These are phyloP conservation scores for Ceratocystis huliohia DNA, from an alignment of 2,329 filamentous ascomycete species.

Conservation along the genomic window DNA sequence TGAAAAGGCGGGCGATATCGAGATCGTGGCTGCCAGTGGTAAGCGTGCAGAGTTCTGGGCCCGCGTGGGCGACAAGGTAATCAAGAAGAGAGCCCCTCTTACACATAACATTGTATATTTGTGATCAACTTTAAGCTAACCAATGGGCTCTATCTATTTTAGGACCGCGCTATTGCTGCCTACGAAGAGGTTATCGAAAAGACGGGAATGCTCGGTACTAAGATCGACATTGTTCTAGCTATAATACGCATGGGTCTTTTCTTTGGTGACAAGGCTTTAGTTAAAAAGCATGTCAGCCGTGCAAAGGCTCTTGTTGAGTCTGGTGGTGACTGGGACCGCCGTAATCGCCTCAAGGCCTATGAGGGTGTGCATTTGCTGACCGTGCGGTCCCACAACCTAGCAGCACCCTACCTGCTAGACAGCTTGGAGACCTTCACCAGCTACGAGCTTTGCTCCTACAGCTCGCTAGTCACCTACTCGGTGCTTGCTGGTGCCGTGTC, in stretches of 20 bases:
- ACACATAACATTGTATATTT: no score
- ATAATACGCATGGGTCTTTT: slow-evolving; percentile 94
- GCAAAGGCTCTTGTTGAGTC: slow-evolving; percentile 83
- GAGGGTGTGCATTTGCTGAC: slow-evolving; percentile 89
- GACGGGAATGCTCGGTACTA: slow-evolving; percentile 89
- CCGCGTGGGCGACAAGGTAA: slow-evolving; percentile 86
- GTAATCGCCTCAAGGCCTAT: slow-evolving; percentile 97
- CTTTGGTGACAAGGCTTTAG: slow-evolving; percentile 82
- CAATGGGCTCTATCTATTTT: background rate
- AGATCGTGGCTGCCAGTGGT: slow-evolving; percentile 80
- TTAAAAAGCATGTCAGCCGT: slow-evolving; percentile 87
- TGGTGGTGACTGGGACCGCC: slow-evolving; percentile 95
- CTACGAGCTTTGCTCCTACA: slow-evolving; percentile 97
- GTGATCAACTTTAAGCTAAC: background rate
- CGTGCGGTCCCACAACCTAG: slow-evolving; percentile 76
- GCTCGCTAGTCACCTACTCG: slow-evolving; percentile 84
- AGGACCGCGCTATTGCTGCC: slow-evolving; percentile 88
- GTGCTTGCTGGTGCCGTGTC: slow-evolving; percentile 89
- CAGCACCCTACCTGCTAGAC: slow-evolving; percentile 87
- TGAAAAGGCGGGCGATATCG: slow-evolving; percentile 91
- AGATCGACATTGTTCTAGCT: slow-evolving; percentile 92
- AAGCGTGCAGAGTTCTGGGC: slow-evolving; percentile 97
- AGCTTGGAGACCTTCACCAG: slow-evolving; percentile 96
- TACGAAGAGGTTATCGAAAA: slow-evolving; percentile 94
- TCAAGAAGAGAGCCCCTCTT: slow-evolving; percentile 16